Base-by-base conservation (phyloP, 768 basidiomycete genomes). In the Macrocybe gigantea region DNA sequence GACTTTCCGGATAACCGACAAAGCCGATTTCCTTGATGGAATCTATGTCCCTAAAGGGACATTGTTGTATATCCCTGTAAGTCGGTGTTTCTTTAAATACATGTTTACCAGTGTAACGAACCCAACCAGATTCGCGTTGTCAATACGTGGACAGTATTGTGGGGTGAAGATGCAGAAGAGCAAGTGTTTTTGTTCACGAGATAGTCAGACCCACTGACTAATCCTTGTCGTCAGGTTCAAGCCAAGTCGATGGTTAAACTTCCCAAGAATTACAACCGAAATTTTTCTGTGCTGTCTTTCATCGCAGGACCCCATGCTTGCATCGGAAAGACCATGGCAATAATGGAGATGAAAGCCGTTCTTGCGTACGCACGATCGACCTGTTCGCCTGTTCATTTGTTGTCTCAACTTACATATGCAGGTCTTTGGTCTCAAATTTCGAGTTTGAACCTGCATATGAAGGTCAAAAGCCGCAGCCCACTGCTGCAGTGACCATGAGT, bases 131-230 rank as follows among this genome's bases (percentile, higher is more conserved):
- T 78, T 44, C 70, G 73, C 33, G 71, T 70, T 5, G 60, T 77
- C 38, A 79, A 79, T 51, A 76, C 74, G 1, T 74, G 70, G 67
- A 71, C 70, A 45, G 67, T 62, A 9, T 51, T 74, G 8, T 79
- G 75, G 77, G 77, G 77, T 10, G 66, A 68, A 41, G 73, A 79
- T 49, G 75, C 75, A 2, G 73, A 75, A 53, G 70, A 72, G 71
- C 74, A 57, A 31, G 65, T 47, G 33, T 34, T 36, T 47, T 30
- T 15, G 7, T n/a, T 15, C 42, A 12, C 2, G 32, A 5, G 11
- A n/a, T 44, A 11, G 14, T 5, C 10, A 44, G 32, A 33, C 29
- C 4, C 36, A 30, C 44, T 38, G 43, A 12, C 15, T 51, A 29
- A 33, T 33, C n/a, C 5, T 30, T 6, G 29, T 8, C 37, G 31